Evolutionary conservation across 345 rosid species (phyloP).

Genomic region (Excoecaria agallocha): DNA sequence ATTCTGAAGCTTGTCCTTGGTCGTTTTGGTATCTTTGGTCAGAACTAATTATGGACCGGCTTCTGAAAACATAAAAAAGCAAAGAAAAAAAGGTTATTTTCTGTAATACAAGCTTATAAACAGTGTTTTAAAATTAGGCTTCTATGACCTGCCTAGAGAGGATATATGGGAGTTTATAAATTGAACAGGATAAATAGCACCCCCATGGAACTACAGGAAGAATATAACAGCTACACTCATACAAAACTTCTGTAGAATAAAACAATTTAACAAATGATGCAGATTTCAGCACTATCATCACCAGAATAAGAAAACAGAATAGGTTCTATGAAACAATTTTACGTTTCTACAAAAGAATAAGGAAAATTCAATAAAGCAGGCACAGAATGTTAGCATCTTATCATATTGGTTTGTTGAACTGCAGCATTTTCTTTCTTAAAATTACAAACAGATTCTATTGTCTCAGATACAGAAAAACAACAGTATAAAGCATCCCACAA

Average conservation of each 20-base stretch:
- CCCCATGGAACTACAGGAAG: neutral
- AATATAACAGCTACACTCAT: neutral
- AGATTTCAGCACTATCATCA: neutral
- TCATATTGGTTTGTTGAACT: neutral
- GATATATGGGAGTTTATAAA: neutral
- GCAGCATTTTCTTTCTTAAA: no score
- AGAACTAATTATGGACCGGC: neutral
- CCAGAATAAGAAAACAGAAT: neutral
- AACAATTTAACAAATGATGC: neutral
- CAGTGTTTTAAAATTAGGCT: neutral
- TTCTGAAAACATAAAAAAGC: neutral
- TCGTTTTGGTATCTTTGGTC: neutral
- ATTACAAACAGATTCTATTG: neutral
- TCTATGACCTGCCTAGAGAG: neutral
- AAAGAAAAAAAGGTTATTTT: neutral
- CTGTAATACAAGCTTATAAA: neutral
- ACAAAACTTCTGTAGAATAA: neutral
- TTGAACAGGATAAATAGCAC: neutral
- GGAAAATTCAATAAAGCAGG: neutral
- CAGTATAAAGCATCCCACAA: neutral
- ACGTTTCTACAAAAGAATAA: neutral
- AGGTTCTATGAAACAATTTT: neutral
- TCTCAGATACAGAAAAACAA: neutral
- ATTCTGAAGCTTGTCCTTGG: conserved; percentile 10
- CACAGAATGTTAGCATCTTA: neutral